These are phyloP conservation scores for Chenopodium suecicum DNA, from an alignment of 148 eudicot species.

Conservation along the genomic window DNA sequence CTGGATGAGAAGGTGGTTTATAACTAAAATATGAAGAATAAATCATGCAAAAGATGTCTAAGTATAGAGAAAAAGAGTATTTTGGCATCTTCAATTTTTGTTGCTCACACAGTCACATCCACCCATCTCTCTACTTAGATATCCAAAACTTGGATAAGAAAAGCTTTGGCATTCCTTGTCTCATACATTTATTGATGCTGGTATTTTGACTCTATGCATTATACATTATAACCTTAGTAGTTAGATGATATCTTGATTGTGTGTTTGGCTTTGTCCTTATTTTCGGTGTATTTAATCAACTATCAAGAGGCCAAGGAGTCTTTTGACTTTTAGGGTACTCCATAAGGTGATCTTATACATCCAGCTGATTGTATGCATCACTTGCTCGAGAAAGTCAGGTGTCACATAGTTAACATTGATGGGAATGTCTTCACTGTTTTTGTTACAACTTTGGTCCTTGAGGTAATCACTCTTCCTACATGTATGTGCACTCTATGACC, in stretches of 20 bases:
- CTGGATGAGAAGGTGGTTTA: background rate
- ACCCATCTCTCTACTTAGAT: too few species aligned
- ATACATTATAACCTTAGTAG: background rate
- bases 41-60: background rate
- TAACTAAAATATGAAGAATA: background rate
- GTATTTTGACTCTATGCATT: background rate
- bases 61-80: too few species aligned
- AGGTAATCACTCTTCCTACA: constrained; percentile 29
- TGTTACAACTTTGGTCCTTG: constrained; percentile 44
- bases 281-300: background rate
- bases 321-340: constrained; percentile 40
- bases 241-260: background rate
- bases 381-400: constrained; percentile 42
- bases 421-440: constrained; percentile 44
- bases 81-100: too few species aligned
- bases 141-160: too few species aligned
- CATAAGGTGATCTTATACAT: constrained; percentile 39
- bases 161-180: background rate
- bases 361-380: constrained; percentile 48
- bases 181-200: background rate
- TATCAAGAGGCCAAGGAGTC: constrained; percentile 37
- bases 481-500: background rate
- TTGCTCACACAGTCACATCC: too few species aligned
- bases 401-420: constrained; percentile 42
- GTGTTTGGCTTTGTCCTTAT: constrained; percentile 15